Conservation (phyloP, 345 rosid species). For the Sisymbrium altissimum region DNA sequence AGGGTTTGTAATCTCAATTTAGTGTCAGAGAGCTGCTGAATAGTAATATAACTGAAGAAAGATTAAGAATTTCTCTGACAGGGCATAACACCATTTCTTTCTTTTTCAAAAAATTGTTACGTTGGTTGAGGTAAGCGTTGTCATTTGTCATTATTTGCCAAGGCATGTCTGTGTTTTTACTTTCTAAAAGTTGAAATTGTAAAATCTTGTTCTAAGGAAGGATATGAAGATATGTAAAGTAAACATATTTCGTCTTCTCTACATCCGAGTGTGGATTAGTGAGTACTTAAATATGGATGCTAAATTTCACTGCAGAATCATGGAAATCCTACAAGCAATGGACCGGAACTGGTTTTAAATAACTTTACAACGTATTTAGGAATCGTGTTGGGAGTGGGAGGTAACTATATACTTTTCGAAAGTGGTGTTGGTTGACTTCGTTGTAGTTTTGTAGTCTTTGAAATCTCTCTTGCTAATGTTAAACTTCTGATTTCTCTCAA, state of each 20-base stretch:
- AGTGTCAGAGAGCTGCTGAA: too few species aligned
- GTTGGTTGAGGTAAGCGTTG: too few species aligned
- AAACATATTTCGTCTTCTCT: not conserved
- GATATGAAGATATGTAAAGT: constrained; percentile 65
- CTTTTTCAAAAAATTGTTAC: too few species aligned
- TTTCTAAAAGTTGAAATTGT: too few species aligned
- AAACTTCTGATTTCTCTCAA: constrained; percentile 33
- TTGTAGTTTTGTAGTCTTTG: not conserved
- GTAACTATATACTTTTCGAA: constrained; percentile 33
- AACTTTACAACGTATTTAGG: constrained; percentile 93
- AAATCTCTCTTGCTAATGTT: not conserved
- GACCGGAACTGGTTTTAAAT: constrained; percentile 79
- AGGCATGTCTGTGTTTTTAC: too few species aligned
- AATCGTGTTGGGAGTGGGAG: constrained; percentile 87
- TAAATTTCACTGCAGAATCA: constrained; percentile 50
- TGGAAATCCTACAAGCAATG: constrained; percentile 90
- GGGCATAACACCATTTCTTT: too few species aligned
- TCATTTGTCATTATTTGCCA: too few species aligned
- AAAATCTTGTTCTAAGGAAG: constrained; percentile 75
- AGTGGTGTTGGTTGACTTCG: not conserved
- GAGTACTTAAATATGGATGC: not conserved
- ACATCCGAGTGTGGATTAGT: not conserved
- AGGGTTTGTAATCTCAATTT: not conserved
- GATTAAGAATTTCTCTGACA: too few species aligned
- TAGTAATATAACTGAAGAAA: too few species aligned